Base-by-base conservation (phyloP, 2,329 filamentous ascomycete species). In the Rhinocladiella mackenziei region DNA sequence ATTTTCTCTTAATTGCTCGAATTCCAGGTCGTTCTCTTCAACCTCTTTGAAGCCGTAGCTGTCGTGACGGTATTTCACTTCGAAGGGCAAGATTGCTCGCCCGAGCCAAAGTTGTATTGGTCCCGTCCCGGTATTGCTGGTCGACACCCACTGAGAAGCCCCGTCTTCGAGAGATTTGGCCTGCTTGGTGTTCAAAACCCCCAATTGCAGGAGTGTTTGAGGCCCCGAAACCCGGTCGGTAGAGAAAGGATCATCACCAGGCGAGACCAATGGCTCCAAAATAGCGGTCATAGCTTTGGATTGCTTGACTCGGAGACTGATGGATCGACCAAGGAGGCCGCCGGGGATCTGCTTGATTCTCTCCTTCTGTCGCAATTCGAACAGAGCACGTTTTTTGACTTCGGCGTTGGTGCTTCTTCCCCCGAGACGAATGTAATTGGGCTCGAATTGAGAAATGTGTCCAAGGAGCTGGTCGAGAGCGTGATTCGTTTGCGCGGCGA, bases 401-500 rank as follows among this genome's bases (percentile, higher is more conserved):
- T 75, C 72, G 1, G 70, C 65, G 48, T 86, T 82, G 39, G 78
- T 76, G 13, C 83, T 86, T 20, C 84, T 76, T 2, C 82, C 80
- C 30, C 88, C 88, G 7, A 86, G 65, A 6, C 83, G 76, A 36
- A 83, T 67, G 45, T 89, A 81, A 1, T 78, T 73, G 0, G 67
- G 62, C 55, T 84, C 81, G 54, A 83, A 84, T 4, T 68, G 59
- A 1, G 79, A 70, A 11, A 88, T 72, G 42, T 83, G 78, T 1
- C 69, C 66, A 0, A 95, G 69, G 0, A 96, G 70, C 59, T 95
- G 89, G 56, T 96, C 89, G 0, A 95, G 68, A 0, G 89, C 89
- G 63, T 95, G 88, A 47, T 96, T 96, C 0, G 89, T 96, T 57
- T 95, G 88, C 5, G 87, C 88, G 0, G 88, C 77, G 3, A 95